Conservation (phyloP, 2,329 filamentous ascomycete genomes). For the Stylonectria norvegica region DNA sequence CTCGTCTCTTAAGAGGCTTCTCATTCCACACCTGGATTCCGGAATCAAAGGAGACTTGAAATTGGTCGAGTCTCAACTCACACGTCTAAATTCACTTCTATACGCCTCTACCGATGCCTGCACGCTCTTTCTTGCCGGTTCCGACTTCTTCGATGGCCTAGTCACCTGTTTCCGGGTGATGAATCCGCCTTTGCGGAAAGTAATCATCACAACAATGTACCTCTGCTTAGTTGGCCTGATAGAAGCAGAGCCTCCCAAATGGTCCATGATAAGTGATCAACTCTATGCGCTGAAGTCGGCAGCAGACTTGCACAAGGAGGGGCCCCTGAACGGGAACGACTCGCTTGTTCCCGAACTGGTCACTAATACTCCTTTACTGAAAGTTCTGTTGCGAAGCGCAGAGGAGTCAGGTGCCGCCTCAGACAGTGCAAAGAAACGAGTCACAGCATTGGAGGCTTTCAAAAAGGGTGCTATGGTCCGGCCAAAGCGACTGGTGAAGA, state of each 20-base stretch:
- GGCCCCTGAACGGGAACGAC: slow-evolving; percentile 55
- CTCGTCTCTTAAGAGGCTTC: slow-evolving; percentile 55
- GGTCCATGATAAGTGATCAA: slow-evolving; percentile 75
- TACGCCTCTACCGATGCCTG: slow-evolving; percentile 56
- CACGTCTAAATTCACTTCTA: slow-evolving; percentile 60
- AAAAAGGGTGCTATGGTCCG: slow-evolving; percentile 52
- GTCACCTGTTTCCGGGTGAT: slow-evolving; percentile 62
- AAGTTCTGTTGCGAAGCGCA: slow-evolving; percentile 55
- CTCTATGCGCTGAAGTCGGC: slow-evolving; percentile 75
- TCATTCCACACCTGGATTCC: slow-evolving; percentile 62
- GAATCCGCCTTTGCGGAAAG: slow-evolving; percentile 60
- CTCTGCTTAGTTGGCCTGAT: slow-evolving; percentile 70
- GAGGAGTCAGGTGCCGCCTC: slow-evolving; percentile 48
- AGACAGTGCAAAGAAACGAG: slow-evolving; percentile 56
- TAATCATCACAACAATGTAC: slow-evolving; percentile 70
- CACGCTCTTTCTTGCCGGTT: slow-evolving; percentile 72
- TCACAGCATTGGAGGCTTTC: slow-evolving; percentile 58
- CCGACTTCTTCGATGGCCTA: slow-evolving; percentile 81
- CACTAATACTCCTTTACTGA: slow-evolving; percentile 72
- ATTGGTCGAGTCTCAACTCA: slow-evolving; percentile 52
- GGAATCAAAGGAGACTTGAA: slow-evolving; percentile 55
- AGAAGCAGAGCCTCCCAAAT: slow-evolving; percentile 63
- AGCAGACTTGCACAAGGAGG: slow-evolving; percentile 60
- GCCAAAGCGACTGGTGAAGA: slow-evolving; percentile 48
- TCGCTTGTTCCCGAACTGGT: slow-evolving; percentile 80